Evolutionary conservation across 768 basidiomycete genomes (phyloP), one percentile per base, ranked within the genome.

Genomic region (Pholiota conissans): DNA sequence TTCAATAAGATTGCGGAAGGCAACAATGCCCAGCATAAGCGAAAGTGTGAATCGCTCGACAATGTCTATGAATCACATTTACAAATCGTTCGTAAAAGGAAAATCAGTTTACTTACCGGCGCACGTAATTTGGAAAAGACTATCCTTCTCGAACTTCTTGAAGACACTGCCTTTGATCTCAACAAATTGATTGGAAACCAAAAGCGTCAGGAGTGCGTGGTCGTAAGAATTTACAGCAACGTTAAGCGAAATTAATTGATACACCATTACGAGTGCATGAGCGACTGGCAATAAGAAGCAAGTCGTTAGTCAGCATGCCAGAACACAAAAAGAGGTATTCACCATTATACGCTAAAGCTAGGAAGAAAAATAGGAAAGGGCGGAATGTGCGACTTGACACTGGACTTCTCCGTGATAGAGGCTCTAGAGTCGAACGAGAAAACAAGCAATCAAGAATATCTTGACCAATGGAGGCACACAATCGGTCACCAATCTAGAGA

Each of bases 111-210:
- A 40, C 81, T 40, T 62, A 93, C 93, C 93, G 61, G 97, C 97
- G 64, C 97, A 99, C 47, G 95, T 95, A 58, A 99, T 95, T 72
- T 99, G 97, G 70, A 99, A 98, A 8, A 99, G 82, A 67, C 91
- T 98, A 67, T 99, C 97, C 70, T 98, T 99, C 70, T 98, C 97
- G 65, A 99, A 98, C 69, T 90, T 98, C 74, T 98, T 99, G 85
- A 99, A 99, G 1, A 99, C 97, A 69, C 92, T 94, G 30, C 96
- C 95, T 74, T 99, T 99, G 73, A 98, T 98, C 74, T 99, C 97
- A 30, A 98, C 96, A 66, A 99, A 98, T 71, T 99, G 97, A 68
- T 98, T 99, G 45, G 94, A 97, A 45, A 99, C 86, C 7, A 99
- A 81, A 0, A 99, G 82, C 0, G 95, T 97, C 37, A 99, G 79